Evolutionary conservation across 441 rosid species (phyloP).

Genomic region (Omphalea diandra): DNA sequence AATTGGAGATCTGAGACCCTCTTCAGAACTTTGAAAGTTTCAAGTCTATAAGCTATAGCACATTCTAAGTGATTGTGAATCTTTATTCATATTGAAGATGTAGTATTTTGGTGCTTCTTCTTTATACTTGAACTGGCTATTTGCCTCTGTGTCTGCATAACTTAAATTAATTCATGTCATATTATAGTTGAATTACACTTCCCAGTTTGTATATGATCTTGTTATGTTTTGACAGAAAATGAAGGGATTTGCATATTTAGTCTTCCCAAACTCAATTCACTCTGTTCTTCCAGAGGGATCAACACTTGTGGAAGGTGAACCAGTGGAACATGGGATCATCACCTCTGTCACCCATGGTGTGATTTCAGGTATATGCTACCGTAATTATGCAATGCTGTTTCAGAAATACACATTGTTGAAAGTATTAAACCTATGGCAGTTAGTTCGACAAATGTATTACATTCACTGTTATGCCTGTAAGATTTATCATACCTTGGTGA

Average conservation of each 20-base stretch:
- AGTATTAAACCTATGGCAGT: not conserved
- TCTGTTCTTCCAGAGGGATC: constrained; percentile 59
- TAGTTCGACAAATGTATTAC: not conserved
- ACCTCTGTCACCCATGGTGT: constrained; percentile 80
- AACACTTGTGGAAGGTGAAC: constrained; percentile 47
- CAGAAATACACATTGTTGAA: not conserved
- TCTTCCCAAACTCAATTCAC: constrained; percentile 68
- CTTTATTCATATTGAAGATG: not conserved
- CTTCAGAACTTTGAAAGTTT: not conserved
- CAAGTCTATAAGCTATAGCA: not conserved
- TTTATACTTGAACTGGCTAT: too few species aligned
- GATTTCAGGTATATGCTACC: constrained; percentile 47
- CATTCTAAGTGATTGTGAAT: not conserved
- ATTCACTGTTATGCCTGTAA: not conserved
- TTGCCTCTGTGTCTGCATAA: too few species aligned
- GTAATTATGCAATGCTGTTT: not conserved
- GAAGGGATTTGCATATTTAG: constrained; percentile 77
- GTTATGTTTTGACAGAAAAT: constrained; percentile 53
- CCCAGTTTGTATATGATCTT: constrained; percentile 14
- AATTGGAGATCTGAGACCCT: not conserved
- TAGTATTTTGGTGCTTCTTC: constrained; percentile 7
- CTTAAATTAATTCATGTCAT: too few species aligned
- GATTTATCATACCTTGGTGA: not conserved
- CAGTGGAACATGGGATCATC: constrained; percentile 66
- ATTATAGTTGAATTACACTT: not conserved